Conservation (phyloP, 768 basidiomycete genomes). For the Dentipellis fragilis region DNA sequence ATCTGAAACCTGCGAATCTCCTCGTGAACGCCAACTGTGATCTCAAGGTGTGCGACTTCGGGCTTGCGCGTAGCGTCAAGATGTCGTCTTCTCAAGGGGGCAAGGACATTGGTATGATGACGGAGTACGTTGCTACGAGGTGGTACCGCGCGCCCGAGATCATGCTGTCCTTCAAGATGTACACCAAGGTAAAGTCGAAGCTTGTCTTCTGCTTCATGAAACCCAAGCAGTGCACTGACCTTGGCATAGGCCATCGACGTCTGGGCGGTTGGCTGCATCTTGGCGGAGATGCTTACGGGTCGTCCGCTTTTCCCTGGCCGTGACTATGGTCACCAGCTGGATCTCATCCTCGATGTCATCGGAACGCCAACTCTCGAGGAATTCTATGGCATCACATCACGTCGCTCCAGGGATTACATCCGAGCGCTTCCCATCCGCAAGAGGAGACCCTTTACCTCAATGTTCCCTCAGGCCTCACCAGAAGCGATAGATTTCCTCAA, state of each 20-base stretch:
- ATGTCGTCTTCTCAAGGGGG: constrained; percentile 38
- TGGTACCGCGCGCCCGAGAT: constrained; percentile 95
- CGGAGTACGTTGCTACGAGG: constrained; percentile 82
- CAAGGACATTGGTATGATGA: constrained; percentile 63
- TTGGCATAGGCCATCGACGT: constrained; percentile 49
- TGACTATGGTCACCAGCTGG: constrained; percentile 80
- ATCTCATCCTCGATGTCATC: constrained; percentile 81
- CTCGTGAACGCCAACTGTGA: constrained; percentile 86
- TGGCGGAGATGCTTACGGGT: constrained; percentile 75
- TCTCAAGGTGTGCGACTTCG: constrained; percentile 85
- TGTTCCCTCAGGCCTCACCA: constrained; percentile 72
- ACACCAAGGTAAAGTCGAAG: constrained; percentile 49
- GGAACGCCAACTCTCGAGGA: constrained; percentile 86
- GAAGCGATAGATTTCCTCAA: constrained; percentile 65
- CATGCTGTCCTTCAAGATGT: constrained; percentile 91
- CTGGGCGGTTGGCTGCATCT: constrained; percentile 68
- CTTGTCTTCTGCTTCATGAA: neutral
- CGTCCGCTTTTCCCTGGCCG: constrained; percentile 84
- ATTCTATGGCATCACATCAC: constrained; percentile 82
- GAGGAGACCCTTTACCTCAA: constrained; percentile 51
- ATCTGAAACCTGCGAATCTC: constrained; percentile 81
- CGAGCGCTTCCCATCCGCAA: constrained; percentile 79
- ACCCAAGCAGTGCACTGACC: neutral
- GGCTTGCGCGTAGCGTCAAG: constrained; percentile 62
- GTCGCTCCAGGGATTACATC: constrained; percentile 80